A percentile compares a stretch with the other conserved stretches of the same genome.
These are phyloP conservation scores for Escovopsis sp. DNA, from an alignment of 2,329 filamentous ascomycete species.

Conservation along the genomic window DNA sequence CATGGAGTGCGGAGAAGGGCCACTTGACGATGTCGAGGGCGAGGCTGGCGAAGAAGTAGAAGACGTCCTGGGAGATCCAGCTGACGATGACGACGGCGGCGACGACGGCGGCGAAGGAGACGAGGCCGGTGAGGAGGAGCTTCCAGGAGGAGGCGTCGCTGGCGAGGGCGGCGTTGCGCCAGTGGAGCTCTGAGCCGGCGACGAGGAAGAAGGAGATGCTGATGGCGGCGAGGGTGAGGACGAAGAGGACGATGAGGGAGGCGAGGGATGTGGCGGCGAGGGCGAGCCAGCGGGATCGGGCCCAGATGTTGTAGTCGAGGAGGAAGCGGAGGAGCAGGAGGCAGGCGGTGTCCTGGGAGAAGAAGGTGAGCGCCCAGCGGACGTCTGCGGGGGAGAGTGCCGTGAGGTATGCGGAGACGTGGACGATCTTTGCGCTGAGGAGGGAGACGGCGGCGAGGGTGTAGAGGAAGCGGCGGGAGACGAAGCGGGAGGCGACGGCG, in stretches of 20 bases:
- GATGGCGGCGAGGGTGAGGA: slow-evolving; percentile 8
- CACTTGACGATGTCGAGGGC: slow-evolving; percentile 12
- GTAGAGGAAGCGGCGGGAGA: slow-evolving; percentile 18
- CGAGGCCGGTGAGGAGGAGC: slow-evolving; percentile 15
- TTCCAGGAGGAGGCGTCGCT: slow-evolving; percentile 16
- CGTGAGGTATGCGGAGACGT: slow-evolving; percentile 18
- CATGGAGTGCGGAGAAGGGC: slow-evolving; percentile 9
- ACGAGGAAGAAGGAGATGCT: slow-evolving; percentile 14
- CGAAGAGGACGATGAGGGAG: slow-evolving; percentile 11
- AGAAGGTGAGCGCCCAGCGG: slow-evolving; percentile 20
- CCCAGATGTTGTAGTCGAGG: slow-evolving; percentile 11
- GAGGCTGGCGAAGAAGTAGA: slow-evolving; percentile 7
- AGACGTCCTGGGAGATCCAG: slow-evolving; percentile 15
- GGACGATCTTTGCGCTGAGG: slow-evolving; percentile 17
- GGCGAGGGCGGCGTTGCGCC: slow-evolving; percentile 18
- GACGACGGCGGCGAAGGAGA: slow-evolving; percentile 12
- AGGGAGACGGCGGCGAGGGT: slow-evolving; percentile 16
- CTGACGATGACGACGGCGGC: slow-evolving; percentile 6
- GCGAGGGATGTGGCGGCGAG: slow-evolving; percentile 6
- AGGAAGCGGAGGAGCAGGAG: slow-evolving; percentile 18
- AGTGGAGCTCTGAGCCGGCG: slow-evolving; percentile 19
- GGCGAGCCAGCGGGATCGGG: slow-evolving; percentile 10
- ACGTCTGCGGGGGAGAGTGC: slow-evolving; percentile 17
- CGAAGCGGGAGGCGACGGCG: slow-evolving; percentile 11
- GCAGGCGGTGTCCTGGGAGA: slow-evolving; percentile 18